These are phyloP conservation scores for Acanthamoeba healyi DNA, from an alignment of 208 protist genomes.

Conservation along the genomic window DNA sequence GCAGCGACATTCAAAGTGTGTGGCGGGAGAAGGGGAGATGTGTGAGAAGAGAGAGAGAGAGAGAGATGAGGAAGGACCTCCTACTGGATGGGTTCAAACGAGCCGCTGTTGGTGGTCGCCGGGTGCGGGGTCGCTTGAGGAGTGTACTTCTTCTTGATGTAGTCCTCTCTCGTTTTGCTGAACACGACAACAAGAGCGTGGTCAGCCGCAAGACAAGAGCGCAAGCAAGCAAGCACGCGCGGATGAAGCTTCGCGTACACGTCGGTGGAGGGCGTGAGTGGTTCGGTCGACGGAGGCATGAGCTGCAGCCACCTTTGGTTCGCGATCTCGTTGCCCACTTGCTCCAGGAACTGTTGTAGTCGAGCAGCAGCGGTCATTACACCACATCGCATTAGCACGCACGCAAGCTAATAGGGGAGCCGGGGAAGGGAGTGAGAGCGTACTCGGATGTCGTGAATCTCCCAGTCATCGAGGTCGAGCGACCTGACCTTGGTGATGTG, in stretches of 20 bases:
- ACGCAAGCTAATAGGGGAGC: not conserved
- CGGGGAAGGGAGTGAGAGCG: not conserved
- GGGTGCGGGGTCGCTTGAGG: not conserved
- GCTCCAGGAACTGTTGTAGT: slow-evolving; percentile 14
- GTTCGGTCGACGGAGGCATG: not conserved
- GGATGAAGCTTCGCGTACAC: too few relatives aligned
- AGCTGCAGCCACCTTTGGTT: slow-evolving; percentile 9
- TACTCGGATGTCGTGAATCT: slow-evolving; percentile 48
- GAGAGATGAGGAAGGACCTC: too few relatives aligned
- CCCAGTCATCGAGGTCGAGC: slow-evolving; percentile 56
- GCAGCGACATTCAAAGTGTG: too few relatives aligned
- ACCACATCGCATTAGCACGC: not conserved
- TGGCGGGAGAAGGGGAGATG: too few relatives aligned
- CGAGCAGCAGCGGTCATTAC: not conserved
- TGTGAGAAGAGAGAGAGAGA: too few relatives aligned
- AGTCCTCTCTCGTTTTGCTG: slow-evolving; percentile 58
- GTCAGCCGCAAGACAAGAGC: too few relatives aligned
- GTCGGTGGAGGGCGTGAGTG: slow-evolving; percentile 23
- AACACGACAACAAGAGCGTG: not conserved
- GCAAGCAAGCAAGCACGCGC: too few relatives aligned
- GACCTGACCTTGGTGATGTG: slow-evolving; percentile 86
- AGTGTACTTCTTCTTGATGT: slow-evolving; percentile 39
- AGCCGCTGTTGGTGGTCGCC: not conserved
- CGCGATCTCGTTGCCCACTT: slow-evolving; percentile 2
- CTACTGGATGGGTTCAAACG: not conserved